A percentile compares a stretch with the other conserved stretches of the same genome.
Evolutionary conservation across 1,284 basidiomycete species (phyloP).

Genomic region (Irpex sp.): DNA sequence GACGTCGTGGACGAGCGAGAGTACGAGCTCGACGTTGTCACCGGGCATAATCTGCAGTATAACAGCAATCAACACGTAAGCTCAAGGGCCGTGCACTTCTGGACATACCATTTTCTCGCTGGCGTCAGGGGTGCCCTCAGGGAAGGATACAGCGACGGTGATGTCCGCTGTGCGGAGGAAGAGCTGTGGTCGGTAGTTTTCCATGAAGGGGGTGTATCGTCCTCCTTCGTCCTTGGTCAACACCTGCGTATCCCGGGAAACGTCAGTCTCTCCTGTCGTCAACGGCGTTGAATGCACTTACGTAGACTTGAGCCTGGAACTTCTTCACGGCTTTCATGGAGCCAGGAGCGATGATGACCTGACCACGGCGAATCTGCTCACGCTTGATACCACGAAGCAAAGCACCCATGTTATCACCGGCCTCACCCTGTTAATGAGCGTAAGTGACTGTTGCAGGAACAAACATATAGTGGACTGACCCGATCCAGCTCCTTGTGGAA

Average conservation of each 20-base stretch:
- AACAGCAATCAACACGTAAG: constrained; percentile 8
- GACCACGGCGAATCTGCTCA: constrained; percentile 93
- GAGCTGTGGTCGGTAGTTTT: constrained; percentile 94
- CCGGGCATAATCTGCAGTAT: constrained; percentile 95
- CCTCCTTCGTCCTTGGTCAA: constrained; percentile 98
- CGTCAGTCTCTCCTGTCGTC: not conserved
- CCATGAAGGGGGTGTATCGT: constrained; percentile 96
- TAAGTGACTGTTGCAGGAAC: constrained; percentile 3
- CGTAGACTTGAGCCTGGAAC: constrained; percentile 91
- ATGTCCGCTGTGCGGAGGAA: constrained; percentile 97
- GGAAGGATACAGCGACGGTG: constrained; percentile 85
- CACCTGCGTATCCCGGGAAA: constrained; percentile 42
- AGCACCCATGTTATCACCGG: constrained; percentile 99
- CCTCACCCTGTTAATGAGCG: constrained; percentile 66
- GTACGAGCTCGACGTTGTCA: constrained; percentile 95
- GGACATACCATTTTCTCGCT: constrained; percentile 74
- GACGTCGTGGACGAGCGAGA: constrained; percentile 83
- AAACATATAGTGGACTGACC: constrained; percentile 35
- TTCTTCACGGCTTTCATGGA: constrained; percentile 95
- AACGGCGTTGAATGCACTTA: constrained; percentile 32
- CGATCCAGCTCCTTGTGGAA: constrained; percentile 99
- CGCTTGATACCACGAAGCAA: constrained; percentile 97
- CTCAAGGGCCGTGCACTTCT: not conserved
- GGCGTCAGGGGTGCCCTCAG: constrained; percentile 73
- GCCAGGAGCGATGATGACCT: constrained; percentile 87